Evolutionary conservation across 176 grass and related monocot species (phyloP), one percentile per base, ranked within the genome.

Genomic region (Echinochloa phyllopogon): DNA sequence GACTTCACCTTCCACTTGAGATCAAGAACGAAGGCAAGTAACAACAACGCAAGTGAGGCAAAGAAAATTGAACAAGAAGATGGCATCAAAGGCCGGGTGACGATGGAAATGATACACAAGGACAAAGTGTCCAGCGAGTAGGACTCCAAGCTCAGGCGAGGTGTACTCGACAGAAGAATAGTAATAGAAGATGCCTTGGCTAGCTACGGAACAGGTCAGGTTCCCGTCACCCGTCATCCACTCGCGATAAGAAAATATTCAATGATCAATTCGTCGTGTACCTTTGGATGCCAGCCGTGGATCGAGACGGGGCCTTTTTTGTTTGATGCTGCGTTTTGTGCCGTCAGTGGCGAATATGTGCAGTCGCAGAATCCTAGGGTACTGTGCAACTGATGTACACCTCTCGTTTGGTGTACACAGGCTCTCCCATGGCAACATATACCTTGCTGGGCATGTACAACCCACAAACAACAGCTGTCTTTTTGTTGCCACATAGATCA

Each of bases 51-150:
- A 14, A 57, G 21, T 8, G 57, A 74, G 15, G 36, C 23, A n/a
- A 80, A 74, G 6, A 86, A 87, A 74, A 74, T 11, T 36, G 24
- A 13, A 14, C 57, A 80, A 55, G 53, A 53, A 55, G 53, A 53
- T 20, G 68, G 23, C 4, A 72, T 15, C 41, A 52, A 44, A 25
- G 55, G n/a, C n/a, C n/a, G n/a, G 55, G 36, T 53, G 69, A 42
- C 38, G 18, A 60, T 25, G n/a, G 44, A 39, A 61, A 21, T 4
- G 17, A 21, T 76, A 69, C 74, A 47, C 2, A 0, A 16, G 51
- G 74, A 85, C 51, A 69, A 69, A 69, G 84, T 33, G 66, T 55
- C 65, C 67, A 86, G 44, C 56, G 12, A 74, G 44, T n/a, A 80
- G 36, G 5, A 11, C 24, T 72, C 29, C 65, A 25, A 50, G n/a